Conservation (phyloP, 2,329 filamentous ascomycete genomes). For the Capronia americana region DNA sequence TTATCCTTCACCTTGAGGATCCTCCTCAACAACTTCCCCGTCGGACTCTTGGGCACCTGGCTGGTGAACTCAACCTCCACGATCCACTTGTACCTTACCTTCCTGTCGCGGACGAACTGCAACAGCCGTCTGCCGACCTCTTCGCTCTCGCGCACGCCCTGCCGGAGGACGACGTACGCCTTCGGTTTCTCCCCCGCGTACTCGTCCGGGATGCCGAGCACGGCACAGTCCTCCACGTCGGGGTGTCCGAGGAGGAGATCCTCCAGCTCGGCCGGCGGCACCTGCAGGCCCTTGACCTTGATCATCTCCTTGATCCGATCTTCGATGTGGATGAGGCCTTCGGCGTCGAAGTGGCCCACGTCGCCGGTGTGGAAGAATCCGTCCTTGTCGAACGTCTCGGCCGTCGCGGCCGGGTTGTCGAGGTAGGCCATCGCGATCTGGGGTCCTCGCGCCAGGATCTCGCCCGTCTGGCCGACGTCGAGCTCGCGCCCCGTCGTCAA, state of each 20-base stretch:
- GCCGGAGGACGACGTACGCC: constrained; percentile 80
- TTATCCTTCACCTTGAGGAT: constrained; percentile 54
- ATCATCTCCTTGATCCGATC: constrained; percentile 60
- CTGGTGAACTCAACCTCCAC: constrained; percentile 50
- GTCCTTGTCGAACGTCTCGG: constrained; percentile 69
- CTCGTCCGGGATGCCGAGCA: constrained; percentile 72
- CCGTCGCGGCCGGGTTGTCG: constrained; percentile 73
- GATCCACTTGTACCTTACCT: constrained; percentile 45
- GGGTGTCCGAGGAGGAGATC: constrained; percentile 62
- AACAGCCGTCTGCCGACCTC: constrained; percentile 67
- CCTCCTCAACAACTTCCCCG: constrained; percentile 74
- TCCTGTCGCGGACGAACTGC: constrained; percentile 38
- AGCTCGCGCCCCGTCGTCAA: constrained; percentile 54
- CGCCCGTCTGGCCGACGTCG: constrained; percentile 59
- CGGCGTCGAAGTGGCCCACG: constrained; percentile 64
- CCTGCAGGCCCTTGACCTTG: constrained; percentile 68
- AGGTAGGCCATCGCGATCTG: constrained; percentile 82
- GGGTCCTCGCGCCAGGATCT: constrained; percentile 75
- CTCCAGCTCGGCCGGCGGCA: constrained; percentile 67
- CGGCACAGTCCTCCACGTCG: constrained; percentile 68
- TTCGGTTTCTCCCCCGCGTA: constrained; percentile 66
- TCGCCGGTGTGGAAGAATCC: constrained; percentile 69
- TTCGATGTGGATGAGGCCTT: constrained; percentile 58
- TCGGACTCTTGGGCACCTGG: constrained; percentile 73
- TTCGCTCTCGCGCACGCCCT: constrained; percentile 65